phyloP scores from a whole-genome alignment of 805 yeast species.

The Yarrowia porcina region DNA sequence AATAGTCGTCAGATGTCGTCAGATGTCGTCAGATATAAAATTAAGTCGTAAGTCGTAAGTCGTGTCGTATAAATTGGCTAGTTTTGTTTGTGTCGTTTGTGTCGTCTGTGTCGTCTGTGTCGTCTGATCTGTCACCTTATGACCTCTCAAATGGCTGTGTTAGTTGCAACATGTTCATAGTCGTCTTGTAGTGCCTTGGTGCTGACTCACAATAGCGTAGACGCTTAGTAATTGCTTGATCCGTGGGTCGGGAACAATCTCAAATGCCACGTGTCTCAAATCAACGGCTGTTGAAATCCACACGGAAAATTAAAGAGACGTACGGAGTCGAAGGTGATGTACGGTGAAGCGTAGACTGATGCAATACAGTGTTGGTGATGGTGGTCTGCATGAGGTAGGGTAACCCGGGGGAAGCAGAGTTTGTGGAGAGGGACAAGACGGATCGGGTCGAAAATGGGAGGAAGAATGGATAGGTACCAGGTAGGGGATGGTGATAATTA shows the following conservation, averaged over 20 bases:
- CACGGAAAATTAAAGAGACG: not conserved
- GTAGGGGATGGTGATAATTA: no score
- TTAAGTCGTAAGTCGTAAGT: not conserved
- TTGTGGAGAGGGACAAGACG: not conserved
- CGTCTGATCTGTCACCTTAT: no score
- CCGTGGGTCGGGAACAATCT: not conserved
- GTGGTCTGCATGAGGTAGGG: constrained; percentile 19
- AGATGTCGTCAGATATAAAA: no score
- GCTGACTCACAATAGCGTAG: no score
- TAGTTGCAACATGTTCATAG: no score
- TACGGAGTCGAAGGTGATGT: not conserved
- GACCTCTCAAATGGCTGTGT: not conserved
- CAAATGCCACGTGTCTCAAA: not conserved
- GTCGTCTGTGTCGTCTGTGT: not conserved
- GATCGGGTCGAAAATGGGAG: no score
- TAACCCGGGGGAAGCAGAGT: not conserved
- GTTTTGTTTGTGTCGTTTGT: not conserved
- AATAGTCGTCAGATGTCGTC: no score
- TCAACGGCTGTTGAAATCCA: not conserved
- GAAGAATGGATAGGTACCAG: no score
- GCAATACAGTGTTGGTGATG: not conserved
- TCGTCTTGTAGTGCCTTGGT: no score
- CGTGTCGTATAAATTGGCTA: not conserved
- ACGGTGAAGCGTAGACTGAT: not conserved
- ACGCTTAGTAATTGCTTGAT: not conserved